Conservation (phyloP, 108 stramenopile species). For the Thalassiosira profunda region DNA sequence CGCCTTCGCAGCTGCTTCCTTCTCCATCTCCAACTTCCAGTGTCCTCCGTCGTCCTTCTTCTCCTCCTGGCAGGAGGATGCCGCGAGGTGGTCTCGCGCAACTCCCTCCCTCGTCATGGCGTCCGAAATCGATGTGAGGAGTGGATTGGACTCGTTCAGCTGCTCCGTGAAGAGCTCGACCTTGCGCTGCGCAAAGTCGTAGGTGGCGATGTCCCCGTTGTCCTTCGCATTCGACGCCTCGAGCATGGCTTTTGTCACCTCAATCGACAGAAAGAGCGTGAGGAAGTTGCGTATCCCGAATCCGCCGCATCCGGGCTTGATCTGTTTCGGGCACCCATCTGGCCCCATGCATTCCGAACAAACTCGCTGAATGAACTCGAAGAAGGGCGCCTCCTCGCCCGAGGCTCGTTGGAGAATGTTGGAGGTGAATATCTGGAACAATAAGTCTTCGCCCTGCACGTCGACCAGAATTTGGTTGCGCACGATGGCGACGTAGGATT, state of each 20-base stretch:
- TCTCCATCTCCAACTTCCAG: slow-evolving; percentile 45
- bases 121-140: slow-evolving; percentile 86
- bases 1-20: slow-evolving; percentile 47
- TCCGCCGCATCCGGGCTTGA: slow-evolving; percentile 91
- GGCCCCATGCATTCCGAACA: slow-evolving; percentile 71
- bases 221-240: slow-evolving; percentile 65
- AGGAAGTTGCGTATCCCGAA: slow-evolving; percentile 93
- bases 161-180: slow-evolving; percentile 82
- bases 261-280: slow-evolving; percentile 88
- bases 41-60: slow-evolving; percentile 19
- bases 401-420: slow-evolving; percentile 76
- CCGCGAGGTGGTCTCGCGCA: slow-evolving; percentile 22
- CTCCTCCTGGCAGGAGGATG: slow-evolving; percentile 11
- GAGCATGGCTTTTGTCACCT: slow-evolving; percentile 85
- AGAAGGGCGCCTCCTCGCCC: slow-evolving; percentile 88
- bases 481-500: slow-evolving; percentile 78
- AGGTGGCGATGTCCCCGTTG: slow-evolving; percentile 27
- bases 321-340: slow-evolving; percentile 62
- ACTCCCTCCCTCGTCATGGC: slow-evolving; percentile 86
- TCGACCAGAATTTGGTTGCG: slow-evolving; percentile 90
- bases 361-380: slow-evolving; percentile 92
- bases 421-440: slow-evolving; percentile 91
- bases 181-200: slow-evolving; percentile 44
- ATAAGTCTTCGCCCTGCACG: slow-evolving; percentile 84
- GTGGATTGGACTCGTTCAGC: slow-evolving; percentile 90